Percentiles rank a stretch among this genome's conserved stretches.
Conservation (phyloP, 176 grass and related monocot genomes). For the Triticum urartu region DNA sequence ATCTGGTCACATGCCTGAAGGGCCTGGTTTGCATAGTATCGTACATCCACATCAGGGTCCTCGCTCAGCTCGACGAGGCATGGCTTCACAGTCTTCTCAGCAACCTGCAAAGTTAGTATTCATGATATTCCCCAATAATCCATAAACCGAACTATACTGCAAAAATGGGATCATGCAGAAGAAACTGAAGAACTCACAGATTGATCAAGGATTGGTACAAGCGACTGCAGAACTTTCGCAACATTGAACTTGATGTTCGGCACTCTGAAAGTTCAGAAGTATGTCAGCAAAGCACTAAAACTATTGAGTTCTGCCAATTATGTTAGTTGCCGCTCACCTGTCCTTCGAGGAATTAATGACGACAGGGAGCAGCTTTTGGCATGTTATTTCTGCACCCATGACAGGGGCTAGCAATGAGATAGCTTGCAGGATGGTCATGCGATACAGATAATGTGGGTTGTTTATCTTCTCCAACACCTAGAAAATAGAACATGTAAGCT, state of each 20-base stretch:
- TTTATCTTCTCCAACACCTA: constrained; percentile 93
- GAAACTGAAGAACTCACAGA: constrained; percentile 53
- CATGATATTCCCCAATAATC: constrained; percentile 28
- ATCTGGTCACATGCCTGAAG: constrained; percentile 84
- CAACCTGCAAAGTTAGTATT: constrained; percentile 49
- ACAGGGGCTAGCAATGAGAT: constrained; percentile 81
- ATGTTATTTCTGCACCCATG: constrained; percentile 91
- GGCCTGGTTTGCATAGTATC: constrained; percentile 78
- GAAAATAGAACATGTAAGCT: constrained; percentile 31
- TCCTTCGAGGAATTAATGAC: constrained; percentile 85
- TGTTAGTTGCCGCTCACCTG: constrained; percentile 44
- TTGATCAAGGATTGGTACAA: constrained; percentile 74
- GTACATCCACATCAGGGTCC: constrained; percentile 95
- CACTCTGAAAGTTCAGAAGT: constrained; percentile 51
- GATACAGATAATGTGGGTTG: constrained; percentile 90
- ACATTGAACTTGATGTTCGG: constrained; percentile 98
- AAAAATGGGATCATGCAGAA: neutral
- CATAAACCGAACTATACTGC: neutral
- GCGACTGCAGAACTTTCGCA: constrained; percentile 80
- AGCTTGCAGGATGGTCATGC: constrained; percentile 81
- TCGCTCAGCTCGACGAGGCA: constrained; percentile 93
- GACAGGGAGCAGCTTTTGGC: constrained; percentile 73
- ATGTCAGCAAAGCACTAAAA: neutral
- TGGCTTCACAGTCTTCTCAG: constrained; percentile 68
- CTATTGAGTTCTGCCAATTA: neutral